Evolutionary conservation across 2,329 filamentous ascomycete species (phyloP).

Genomic region (Aspergillus sp.): DNA sequence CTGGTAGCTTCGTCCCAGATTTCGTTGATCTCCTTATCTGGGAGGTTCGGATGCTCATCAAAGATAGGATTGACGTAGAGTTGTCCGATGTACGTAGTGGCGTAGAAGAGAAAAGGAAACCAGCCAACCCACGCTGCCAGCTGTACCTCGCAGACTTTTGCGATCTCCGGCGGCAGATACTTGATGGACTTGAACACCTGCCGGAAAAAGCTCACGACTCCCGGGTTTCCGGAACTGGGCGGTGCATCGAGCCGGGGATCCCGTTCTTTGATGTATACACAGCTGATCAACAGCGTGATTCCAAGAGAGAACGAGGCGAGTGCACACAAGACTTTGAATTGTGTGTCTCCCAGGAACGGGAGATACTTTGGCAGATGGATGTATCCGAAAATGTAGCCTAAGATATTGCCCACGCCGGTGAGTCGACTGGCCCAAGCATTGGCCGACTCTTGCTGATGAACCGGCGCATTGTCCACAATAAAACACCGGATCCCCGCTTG

Average conservation of each 20-base stretch:
- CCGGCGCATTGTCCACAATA: slow-evolving; percentile 87
- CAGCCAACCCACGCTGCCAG: slow-evolving; percentile 91
- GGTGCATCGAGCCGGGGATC: slow-evolving; percentile 73
- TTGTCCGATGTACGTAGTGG: slow-evolving; percentile 88
- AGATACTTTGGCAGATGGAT: slow-evolving; percentile 71
- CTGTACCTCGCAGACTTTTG: slow-evolving; percentile 76
- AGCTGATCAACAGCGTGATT: slow-evolving; percentile 69
- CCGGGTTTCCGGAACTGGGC: slow-evolving; percentile 57
- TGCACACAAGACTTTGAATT: slow-evolving; percentile 89
- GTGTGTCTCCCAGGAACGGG: slow-evolving; percentile 78
- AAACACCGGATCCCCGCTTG: slow-evolving; percentile 90
- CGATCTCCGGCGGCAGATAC: slow-evolving; percentile 76
- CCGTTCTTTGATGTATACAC: slow-evolving; percentile 67
- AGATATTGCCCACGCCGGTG: slow-evolving; percentile 82
- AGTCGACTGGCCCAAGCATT: slow-evolving; percentile 93
- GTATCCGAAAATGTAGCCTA: slow-evolving; percentile 86
- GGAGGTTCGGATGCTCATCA: slow-evolving; percentile 72
- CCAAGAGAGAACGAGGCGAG: slow-evolving; percentile 74
- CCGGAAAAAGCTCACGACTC: slow-evolving; percentile 74
- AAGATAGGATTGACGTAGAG: slow-evolving; percentile 86
- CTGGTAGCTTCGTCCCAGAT: slow-evolving; percentile 84
- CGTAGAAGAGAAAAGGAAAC: slow-evolving; percentile 95
- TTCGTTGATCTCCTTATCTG: slow-evolving; percentile 69
- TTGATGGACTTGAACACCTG: slow-evolving; percentile 73
- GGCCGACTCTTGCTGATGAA: slow-evolving; percentile 88